Evolutionary conservation across 768 basidiomycete genomes (phyloP), one percentile per base, ranked within the genome.

Genomic region (Ramaria sp.): DNA sequence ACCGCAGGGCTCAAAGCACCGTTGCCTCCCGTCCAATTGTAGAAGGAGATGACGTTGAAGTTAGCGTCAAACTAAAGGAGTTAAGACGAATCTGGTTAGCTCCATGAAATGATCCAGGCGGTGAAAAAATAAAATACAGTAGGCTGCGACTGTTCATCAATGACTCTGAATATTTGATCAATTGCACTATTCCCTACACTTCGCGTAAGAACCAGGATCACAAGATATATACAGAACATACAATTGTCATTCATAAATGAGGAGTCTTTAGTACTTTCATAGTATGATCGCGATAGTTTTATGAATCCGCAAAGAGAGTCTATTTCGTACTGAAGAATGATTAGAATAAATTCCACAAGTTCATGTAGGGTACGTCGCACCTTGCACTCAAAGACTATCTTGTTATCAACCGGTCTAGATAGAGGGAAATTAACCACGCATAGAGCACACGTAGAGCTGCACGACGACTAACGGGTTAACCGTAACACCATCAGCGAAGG

Each of bases 341-440:
- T 16, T 37, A 37, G n/a, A 13, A 34, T 34, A 50, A 24, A 22
- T 22, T 8, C 22, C 53, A 4, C n/a, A n/a, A 28, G 30, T 7
- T 8, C 2, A 45, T 9, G 15, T 13, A 18, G 24, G 30, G 20
- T 13, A 2, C 41, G 0, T 53, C 66, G 37, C 52, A 83, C 85
- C 73, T 89, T 89, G 79, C 87, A 89, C 64, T 88, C 87, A 58
- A 84, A 89, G 0, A 89, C 87, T 0, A 78, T 82, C 51, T 73
- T 70, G 55, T 82, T 79, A 60, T 87, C 67, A 20, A 88, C 76
- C 4, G 84, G 82, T 1, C 85, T 88, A 44, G 20, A 20, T 16
- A 34, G 9, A 34, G 22, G 22, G 25, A 49, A 24, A 36, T 44
- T 18, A 25, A 55, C 49, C 53, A 52, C 56, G 28, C 15, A 25